A percentile compares a stretch with the other conserved stretches of the same genome.
Conservation (phyloP, 2,329 filamentous ascomycete species). For the Hirsutella thompsonii region DNA sequence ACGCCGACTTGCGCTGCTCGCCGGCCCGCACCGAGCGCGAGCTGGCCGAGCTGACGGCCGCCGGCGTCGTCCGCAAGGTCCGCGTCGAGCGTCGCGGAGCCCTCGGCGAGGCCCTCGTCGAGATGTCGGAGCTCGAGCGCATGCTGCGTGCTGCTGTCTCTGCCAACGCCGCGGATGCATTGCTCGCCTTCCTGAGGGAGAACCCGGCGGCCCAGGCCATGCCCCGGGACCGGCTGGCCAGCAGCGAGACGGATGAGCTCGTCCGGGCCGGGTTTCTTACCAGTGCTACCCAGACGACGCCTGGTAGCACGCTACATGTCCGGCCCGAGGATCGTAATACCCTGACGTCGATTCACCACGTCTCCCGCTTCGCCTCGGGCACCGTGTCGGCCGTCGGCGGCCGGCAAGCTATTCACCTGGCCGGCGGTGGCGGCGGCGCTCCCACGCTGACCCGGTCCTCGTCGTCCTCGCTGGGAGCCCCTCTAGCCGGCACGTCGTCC, state of each 20-base stretch:
- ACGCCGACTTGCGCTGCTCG: too few species aligned
- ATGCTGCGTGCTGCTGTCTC: constrained; percentile 29
- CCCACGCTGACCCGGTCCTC: background rate
- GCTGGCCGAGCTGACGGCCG: constrained; percentile 44
- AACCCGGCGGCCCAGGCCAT: constrained; percentile 30
- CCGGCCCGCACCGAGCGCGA: constrained; percentile 57
- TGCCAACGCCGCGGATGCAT: constrained; percentile 32
- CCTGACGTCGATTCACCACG: constrained; percentile 46
- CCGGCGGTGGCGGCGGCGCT: constrained; percentile 39
- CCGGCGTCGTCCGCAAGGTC: constrained; percentile 47
- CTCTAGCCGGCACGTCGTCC: background rate
- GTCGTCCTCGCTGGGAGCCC: constrained; percentile 6
- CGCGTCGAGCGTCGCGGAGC: constrained; percentile 47
- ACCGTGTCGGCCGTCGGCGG: constrained; percentile 58
- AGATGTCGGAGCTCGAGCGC: constrained; percentile 40
- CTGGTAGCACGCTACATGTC: constrained; percentile 25
- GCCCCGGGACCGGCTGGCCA: constrained; percentile 20
- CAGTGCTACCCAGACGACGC: constrained; percentile 17
- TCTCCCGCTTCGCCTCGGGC: constrained; percentile 54
- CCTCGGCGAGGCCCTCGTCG: constrained; percentile 52
- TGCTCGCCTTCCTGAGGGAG: constrained; percentile 35
- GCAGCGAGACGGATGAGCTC: constrained; percentile 40
- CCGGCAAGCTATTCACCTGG: constrained; percentile 47
- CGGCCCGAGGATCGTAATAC: constrained; percentile 41
- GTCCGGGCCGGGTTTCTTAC: constrained; percentile 58